Percentiles rank a stretch among this genome's conserved stretches.
Evolutionary conservation across 805 yeast species (phyloP).

Genomic region (Pichia kluyveri): DNA sequence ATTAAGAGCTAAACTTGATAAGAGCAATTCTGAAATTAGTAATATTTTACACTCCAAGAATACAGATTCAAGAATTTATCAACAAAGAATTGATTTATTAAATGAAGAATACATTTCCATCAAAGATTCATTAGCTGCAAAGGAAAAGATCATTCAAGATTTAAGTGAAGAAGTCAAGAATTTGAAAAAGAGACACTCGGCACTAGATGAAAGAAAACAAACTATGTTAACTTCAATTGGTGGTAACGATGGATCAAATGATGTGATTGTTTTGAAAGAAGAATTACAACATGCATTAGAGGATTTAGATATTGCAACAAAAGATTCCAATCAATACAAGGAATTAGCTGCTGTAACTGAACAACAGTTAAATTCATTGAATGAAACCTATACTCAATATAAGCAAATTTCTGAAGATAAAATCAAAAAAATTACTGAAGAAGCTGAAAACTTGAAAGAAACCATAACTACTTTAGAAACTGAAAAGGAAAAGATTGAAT

Average conservation of each 20-base stretch:
- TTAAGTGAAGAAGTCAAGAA: constrained; percentile 30
- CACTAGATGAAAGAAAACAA: constrained; percentile 21
- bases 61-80: constrained; percentile 42
- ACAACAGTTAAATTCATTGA: constrained; percentile 47
- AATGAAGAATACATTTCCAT: constrained; percentile 34
- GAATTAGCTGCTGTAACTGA: constrained; percentile 60
- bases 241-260: constrained; percentile 15
- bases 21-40: constrained; percentile 43
- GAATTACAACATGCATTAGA: constrained; percentile 32
- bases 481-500: constrained; percentile 11
- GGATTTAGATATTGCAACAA: constrained; percentile 48
- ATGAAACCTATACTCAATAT: constrained; percentile 42
- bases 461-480: constrained; percentile 6
- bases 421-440: constrained; percentile 4
- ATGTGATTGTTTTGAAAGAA: constrained; percentile 20
- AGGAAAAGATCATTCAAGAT: constrained; percentile 30
- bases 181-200: constrained; percentile 25
- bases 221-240: constrained; percentile 21
- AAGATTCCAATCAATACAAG: constrained; percentile 52
- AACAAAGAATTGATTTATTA: constrained; percentile 53
- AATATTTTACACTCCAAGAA: constrained; percentile 46
- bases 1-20: constrained; percentile 37
- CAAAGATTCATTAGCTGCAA: constrained; percentile 33
- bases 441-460: constrained; percentile 11
- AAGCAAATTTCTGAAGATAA: constrained; percentile 24